A percentile compares a stretch with the other conserved stretches of the same genome.
phyloP scores from a whole-genome alignment of 2,329 filamentous ascomycete genomes.

The Colletotrichum sidae region DNA sequence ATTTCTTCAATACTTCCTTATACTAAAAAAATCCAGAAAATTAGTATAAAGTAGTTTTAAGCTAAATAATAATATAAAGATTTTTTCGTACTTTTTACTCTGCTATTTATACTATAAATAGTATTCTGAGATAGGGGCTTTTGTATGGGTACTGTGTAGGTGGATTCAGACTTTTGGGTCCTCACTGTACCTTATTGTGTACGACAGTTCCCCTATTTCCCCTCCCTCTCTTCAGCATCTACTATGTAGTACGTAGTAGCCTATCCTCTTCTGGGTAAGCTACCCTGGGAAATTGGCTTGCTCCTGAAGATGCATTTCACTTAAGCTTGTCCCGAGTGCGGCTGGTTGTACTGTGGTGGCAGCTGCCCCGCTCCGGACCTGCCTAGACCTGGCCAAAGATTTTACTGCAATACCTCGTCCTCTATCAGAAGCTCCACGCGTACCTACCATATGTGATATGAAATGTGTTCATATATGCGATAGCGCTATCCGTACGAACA shows the following conservation, averaged over 20 bases:
- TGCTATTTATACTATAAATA: too few relatives aligned
- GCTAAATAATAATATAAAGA: too few relatives aligned
- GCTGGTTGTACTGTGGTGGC: conserved; percentile 4
- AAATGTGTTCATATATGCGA: neutral
- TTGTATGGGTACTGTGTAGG: too few relatives aligned
- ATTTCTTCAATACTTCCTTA: too few relatives aligned
- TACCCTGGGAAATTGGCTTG: conserved; percentile 13
- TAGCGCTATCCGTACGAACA: too few relatives aligned
- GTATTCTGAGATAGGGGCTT: too few relatives aligned
- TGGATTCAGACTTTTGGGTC: too few relatives aligned
- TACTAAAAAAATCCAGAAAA: too few relatives aligned
- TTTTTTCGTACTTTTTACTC: too few relatives aligned
- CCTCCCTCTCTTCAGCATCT: neutral
- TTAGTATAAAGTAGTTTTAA: too few relatives aligned
- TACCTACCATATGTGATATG: neutral
- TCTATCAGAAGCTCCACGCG: neutral
- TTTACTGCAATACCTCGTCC: neutral
- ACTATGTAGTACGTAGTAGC: neutral
- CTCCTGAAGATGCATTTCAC: conserved; percentile 9
- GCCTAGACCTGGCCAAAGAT: neutral
- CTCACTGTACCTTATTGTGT: too few relatives aligned
- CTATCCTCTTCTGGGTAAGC: neutral
- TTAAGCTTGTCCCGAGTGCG: conserved; percentile 6
- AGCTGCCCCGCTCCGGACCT: conserved; percentile 5
- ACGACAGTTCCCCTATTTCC: neutral